phyloP scores from a whole-genome alignment of 2,329 filamentous ascomycete genomes.

The Talaromyces verruculosus region DNA sequence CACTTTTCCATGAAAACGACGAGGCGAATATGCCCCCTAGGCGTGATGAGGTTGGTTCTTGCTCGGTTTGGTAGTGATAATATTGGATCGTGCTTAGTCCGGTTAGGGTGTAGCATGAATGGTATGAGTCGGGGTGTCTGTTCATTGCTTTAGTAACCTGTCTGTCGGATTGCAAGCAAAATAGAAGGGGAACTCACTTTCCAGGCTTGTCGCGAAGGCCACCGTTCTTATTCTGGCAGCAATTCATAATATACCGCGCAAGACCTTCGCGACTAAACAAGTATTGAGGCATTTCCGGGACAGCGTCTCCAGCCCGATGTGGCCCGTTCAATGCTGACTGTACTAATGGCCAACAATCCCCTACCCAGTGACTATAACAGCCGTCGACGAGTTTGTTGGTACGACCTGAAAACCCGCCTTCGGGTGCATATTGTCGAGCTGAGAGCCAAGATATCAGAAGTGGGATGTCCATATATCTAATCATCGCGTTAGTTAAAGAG shows the following conservation, averaged over 20 bases:
- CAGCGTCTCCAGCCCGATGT: slow-evolving; percentile 30
- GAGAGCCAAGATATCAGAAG: slow-evolving; percentile 84
- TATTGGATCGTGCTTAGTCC: slow-evolving; percentile 83
- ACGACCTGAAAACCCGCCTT: slow-evolving; percentile 88
- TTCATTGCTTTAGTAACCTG: slow-evolving; percentile 7
- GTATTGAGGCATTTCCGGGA: slow-evolving; percentile 31
- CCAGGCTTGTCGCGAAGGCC: slow-evolving; percentile 92
- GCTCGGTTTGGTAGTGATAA: slow-evolving; percentile 49
- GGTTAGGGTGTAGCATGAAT: slow-evolving; percentile 86
- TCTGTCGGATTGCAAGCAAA: slow-evolving; percentile 28
- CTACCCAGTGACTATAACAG: slow-evolving; percentile 98
- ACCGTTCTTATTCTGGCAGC: slow-evolving; percentile 76
- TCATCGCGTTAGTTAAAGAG: slow-evolving; percentile 14
- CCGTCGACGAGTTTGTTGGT: slow-evolving; percentile 98
- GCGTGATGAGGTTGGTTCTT: slow-evolving; percentile 29
- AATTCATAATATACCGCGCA: slow-evolving; percentile 83
- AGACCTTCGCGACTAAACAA: slow-evolving; percentile 81
- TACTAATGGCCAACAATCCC: slow-evolving; percentile 88
- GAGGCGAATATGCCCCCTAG: slow-evolving; percentile 34
- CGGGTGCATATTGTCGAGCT: slow-evolving; percentile 81
- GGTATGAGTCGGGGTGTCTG: slow-evolving; percentile 83
- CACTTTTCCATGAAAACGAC: slow-evolving; percentile 43
- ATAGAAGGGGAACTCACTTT: slow-evolving; percentile 60
- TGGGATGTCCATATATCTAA: slow-evolving; percentile 72
- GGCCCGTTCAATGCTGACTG: slow-evolving; percentile 70